Evolutionary conservation across 768 basidiomycete genomes (phyloP).

Genomic region (Auricularia sp.): DNA sequence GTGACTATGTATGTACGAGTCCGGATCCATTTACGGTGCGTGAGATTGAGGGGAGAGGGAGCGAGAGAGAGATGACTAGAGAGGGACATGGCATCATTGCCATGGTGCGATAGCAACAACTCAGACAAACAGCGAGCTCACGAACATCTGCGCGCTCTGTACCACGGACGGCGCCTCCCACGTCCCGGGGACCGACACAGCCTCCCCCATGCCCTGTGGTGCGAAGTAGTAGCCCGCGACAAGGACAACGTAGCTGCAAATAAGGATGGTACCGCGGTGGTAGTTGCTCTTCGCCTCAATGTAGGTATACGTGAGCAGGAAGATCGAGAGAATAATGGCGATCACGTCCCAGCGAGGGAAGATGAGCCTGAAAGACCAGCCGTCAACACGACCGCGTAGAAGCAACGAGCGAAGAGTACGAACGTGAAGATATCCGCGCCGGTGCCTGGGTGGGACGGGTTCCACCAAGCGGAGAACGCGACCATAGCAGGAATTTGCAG

Average conservation of each 20-base stretch:
- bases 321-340: slow-evolving; percentile 89
- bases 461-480: slow-evolving; percentile 93
- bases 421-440: slow-evolving; percentile 90
- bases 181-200: background rate
- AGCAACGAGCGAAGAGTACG: slow-evolving; percentile 22
- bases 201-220: slow-evolving; percentile 31
- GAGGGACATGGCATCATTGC: background rate
- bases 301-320: slow-evolving; percentile 96
- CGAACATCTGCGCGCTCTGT: background rate
- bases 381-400: background rate
- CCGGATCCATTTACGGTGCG: background rate
- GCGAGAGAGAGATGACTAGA: background rate
- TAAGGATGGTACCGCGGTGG: slow-evolving; percentile 90
- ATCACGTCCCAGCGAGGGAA: slow-evolving; percentile 99
- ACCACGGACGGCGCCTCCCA: background rate
- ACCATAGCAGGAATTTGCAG: slow-evolving; percentile 99
- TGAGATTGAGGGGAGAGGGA: background rate
- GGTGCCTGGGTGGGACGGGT: slow-evolving; percentile 76
- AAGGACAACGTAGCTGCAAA: slow-evolving; percentile 85
- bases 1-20: background rate
- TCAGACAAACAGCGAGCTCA: background rate
- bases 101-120: background rate
- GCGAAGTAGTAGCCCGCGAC: slow-evolving; percentile 89
- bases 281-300: slow-evolving; percentile 99
- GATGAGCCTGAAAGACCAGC: slow-evolving; percentile 53